Base-by-base conservation (phyloP, 1,284 basidiomycete species). In the Sanguinoderma infundibulare region DNA sequence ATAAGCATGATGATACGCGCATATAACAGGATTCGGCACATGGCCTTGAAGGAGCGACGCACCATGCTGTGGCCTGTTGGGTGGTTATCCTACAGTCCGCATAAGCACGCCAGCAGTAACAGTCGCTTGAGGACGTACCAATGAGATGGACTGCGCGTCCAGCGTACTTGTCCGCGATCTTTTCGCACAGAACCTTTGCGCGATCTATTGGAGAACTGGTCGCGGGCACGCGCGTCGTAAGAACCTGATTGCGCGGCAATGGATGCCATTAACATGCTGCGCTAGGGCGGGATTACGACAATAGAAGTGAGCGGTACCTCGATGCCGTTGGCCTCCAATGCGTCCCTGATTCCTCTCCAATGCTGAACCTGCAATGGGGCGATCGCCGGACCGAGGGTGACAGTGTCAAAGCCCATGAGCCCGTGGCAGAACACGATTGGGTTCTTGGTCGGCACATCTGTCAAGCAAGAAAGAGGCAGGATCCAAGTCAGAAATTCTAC, bases 371-470 rank as follows among this genome's bases (percentile, higher is more conserved):
- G 88, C 28, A 98, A 71, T 3, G 92, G 88, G 10, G 91, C 89
- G 60, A 95, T 88, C 17, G 87, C 76, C 2, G 86, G 87, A 9
- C 89, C 87, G 47, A 92, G 85, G 5, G 83, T 89, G 63, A 92
- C 85, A 0, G 87, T 88, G 72, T 95, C 92, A 69, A 95, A 95
- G 5, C 95, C 95, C 2, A 98, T 83, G 1, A 98, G 83, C 8
- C 96, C 96, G 71, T 98, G 96, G 68, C 95, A 97, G 74, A 98
- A 97, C 3, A 98, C 91, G 49, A 98, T 77, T 0, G 96, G 96
- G 67, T 94, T 86, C 63, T 85, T 83, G 0, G 95, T 91, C 2
- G 92, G 82, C 1, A 83, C 82, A 72, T 95, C 90, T 91, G 69
- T 9, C 64, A 56, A 28, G 30, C 51, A 46, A 57, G 50, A 46